These are phyloP conservation scores for Bretschneidera sinensis DNA, from an alignment of 345 rosid genomes.

Conservation along the genomic window DNA sequence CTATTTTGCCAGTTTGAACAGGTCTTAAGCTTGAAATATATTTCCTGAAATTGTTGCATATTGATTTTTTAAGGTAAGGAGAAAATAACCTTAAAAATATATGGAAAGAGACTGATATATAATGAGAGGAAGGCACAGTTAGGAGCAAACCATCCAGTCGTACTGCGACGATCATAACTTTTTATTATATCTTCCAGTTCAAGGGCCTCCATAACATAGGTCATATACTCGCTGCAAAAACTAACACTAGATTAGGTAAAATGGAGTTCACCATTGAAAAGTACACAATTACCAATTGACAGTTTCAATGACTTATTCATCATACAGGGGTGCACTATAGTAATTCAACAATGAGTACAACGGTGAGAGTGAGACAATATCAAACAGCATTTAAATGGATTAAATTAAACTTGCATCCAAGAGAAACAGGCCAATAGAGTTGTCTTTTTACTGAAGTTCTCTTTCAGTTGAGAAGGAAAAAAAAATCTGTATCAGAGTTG, in stretches of 20 bases:
- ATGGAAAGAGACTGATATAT: neutral
- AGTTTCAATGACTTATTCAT: no score
- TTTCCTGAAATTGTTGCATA: conserved; percentile 50
- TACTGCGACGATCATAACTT: conserved; percentile 71
- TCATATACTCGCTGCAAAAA: conserved; percentile 76
- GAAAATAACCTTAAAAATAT: conserved; percentile 2
- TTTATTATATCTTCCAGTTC: conserved; percentile 91
- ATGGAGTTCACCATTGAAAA: neutral
- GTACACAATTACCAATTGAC: neutral
- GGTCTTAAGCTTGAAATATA: conserved; percentile 87
- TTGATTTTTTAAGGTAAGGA: conserved; percentile 13
- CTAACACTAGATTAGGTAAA: neutral
- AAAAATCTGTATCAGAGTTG: no score
- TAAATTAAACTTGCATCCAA: no score
- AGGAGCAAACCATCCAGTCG: conserved; percentile 86
- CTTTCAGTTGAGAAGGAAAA: no score
- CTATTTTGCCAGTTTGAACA: conserved; percentile 59
- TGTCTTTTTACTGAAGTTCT: no score
- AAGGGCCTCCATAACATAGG: conserved; percentile 74
- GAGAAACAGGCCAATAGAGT: no score
- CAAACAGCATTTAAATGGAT: no score
- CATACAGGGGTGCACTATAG: no score
- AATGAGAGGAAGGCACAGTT: conserved; percentile 6
- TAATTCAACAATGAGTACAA: no score
- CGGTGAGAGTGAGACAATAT: no score